Base-by-base conservation (phyloP, 148 eudicot species). In the Tetragonia tetragonoides region DNA sequence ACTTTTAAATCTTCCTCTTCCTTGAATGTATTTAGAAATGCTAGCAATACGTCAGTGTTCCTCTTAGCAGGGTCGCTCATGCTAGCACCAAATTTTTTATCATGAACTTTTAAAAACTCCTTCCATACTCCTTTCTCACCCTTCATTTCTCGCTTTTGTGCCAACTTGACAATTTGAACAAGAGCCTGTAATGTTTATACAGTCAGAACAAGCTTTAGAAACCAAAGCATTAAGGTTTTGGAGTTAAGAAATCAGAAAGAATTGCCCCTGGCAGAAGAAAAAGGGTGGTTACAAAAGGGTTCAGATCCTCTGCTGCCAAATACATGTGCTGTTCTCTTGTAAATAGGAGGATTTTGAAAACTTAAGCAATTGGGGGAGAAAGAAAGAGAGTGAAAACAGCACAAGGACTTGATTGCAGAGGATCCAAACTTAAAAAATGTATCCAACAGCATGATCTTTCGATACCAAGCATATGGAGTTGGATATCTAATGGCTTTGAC, bases 101-200 rank as follows among this genome's bases (percentile, higher is more conserved):
- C 98, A 75, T 87, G 79, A 72, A 68, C 79, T 68, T 77, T 77
- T 63, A 96, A 76, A 72, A 96, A 96, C 15, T 93, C 89, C 85
- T 96, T 93, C 99, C 99, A 96, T 41, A 68, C 82, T 57, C 99
- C 99, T 56, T 86, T 85, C 14, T 86, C 92, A 71, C 99, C 99
- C 59, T 70, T 51, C 97, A 91, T 90, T 67, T 86, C 91, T 63
- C 72, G 70, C 80, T 89, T 91, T 75, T 93, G 99, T 28, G 89
- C 85, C 85, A 87, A 44, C 83, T 91, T 96, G 57, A 93, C 98
- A 57, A 90, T 79, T 70, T 88, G 87, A 70, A 87, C 93, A 28
- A 93, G 90, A 82, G 82, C 95, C 99, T 87, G 53, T 62, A 75
- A 53, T 59, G 44, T 24, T 44, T 24, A 23, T 7, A 72, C 28